Base-by-base conservation (phyloP, 2,329 filamentous ascomycete species). In the Xylariaceae sp. region DNA sequence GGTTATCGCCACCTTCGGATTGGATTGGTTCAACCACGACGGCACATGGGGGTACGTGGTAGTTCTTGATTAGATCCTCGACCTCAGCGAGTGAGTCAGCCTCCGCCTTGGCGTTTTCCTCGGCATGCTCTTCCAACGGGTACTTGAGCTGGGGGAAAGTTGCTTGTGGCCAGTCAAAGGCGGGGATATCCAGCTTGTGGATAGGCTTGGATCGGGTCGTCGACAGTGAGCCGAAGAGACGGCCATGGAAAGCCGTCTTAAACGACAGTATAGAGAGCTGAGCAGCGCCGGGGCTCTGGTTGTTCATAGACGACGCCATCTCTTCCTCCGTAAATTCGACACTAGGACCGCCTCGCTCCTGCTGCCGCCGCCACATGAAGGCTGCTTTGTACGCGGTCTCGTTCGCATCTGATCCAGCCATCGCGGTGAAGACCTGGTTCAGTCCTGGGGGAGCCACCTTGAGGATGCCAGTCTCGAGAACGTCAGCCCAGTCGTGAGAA, bases 351-450 rank as follows among this genome's bases (percentile, higher is more conserved):
- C 92, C 92, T 60, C 93, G 90, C 76, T 95, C 86, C 62, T 87
- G 82, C 75, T 92, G 90, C 45, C 90, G 87, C 71, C 89, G 88
- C 83, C 89, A 96, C 88, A 96, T 96, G 79, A 96, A 96, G 46
- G 93, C 92, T 7, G 92, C 92, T 79, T 96, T 96, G 85, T 92
- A 96, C 39, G 93, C 93, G 29, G 91, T 90, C 79, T 96, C 93
- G 78, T 96, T 96, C 76, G 92, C 92, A 70, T 96, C 92, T 17
- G 91, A 96, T 60, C 92, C 92, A 51, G 92, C 86, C 81, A 92
- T 89, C 64, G 89, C 91, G 16, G 92, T 96, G 79, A 96, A 96
- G 67, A 96, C 92, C 75, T 96, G 90, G 80, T 92, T 79, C 62
- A 94, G 79, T 29, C 92, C 92, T 73, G 88, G 89, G 58, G 92